phyloP scores from a whole-genome alignment of 495 filamentous ascomycete genomes.

The Podospora bellae-mahoneyi region DNA sequence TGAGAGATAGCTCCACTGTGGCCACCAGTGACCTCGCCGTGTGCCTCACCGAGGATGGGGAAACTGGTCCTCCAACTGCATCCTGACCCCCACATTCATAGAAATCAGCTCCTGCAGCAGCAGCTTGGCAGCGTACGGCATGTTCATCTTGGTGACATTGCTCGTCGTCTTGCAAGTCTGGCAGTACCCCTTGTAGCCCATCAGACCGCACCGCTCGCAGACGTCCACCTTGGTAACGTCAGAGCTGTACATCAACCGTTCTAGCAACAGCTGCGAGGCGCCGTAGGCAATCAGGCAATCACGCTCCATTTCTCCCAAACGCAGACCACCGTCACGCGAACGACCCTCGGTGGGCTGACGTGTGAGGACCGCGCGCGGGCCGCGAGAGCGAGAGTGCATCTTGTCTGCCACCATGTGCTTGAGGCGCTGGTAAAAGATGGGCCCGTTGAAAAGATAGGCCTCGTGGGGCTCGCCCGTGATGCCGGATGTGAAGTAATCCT shows the following conservation, averaged over 20 bases:
- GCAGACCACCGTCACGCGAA: slow-evolving; percentile 84
- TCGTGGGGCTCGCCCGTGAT: slow-evolving; percentile 92
- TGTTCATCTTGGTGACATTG: slow-evolving; percentile 81
- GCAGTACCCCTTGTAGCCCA: slow-evolving; percentile 93
- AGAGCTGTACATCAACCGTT: slow-evolving; percentile 89
- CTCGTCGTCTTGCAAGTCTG: slow-evolving; percentile 80
- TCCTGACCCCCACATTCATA: slow-evolving; percentile 89
- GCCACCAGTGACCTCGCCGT: neutral
- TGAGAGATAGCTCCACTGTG: neutral
- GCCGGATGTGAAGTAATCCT: slow-evolving; percentile 91
- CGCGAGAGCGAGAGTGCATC: slow-evolving; percentile 93
- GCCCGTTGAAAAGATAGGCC: slow-evolving; percentile 96
- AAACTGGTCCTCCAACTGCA: slow-evolving; percentile 91
- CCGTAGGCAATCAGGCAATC: slow-evolving; percentile 97
- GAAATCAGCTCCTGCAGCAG: slow-evolving; percentile 93
- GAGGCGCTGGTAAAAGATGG: slow-evolving; percentile 99
- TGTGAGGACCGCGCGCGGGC: slow-evolving; percentile 86
- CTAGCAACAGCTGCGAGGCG: slow-evolving; percentile 84
- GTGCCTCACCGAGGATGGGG: slow-evolving; percentile 46
- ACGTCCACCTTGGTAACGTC: slow-evolving; percentile 90
- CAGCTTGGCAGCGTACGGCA: slow-evolving; percentile 98
- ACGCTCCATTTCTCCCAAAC: slow-evolving; percentile 97
- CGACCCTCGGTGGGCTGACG: slow-evolving; percentile 96
- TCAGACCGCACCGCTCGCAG: slow-evolving; percentile 86
- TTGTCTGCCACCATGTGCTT: slow-evolving; percentile 99